Conservation (phyloP, 176 grass and related monocot species). For the Aegilops umbellulata region DNA sequence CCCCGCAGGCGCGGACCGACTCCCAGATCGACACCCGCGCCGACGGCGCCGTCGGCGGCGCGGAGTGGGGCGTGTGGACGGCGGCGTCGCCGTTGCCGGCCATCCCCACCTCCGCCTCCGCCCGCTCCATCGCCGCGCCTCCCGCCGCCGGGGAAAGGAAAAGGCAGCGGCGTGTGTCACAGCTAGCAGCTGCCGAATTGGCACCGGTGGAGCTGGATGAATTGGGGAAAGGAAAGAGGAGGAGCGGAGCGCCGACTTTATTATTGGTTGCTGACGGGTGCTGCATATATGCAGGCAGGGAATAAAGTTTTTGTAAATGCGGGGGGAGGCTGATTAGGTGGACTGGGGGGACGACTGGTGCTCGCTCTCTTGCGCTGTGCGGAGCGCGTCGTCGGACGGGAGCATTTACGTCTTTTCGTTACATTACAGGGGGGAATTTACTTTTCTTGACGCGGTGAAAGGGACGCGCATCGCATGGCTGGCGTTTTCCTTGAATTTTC, state of each 20-base stretch:
- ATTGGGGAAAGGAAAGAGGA: slow-evolving; percentile 16
- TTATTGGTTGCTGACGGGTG: neutral
- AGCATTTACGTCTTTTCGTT: neutral
- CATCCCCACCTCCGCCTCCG: slow-evolving; percentile 22
- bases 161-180: neutral
- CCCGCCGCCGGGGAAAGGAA: neutral
- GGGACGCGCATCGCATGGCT: neutral
- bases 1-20: slow-evolving; percentile 67
- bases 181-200: slow-evolving; percentile 23
- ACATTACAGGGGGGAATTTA: neutral
- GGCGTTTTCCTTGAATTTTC: neutral
- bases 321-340: neutral
- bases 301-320: neutral
- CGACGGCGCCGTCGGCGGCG: slow-evolving; percentile 28
- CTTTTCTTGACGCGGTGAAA: neutral
- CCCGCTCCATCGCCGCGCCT: slow-evolving; percentile 42
- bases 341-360: neutral
- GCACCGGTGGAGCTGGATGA: neutral
- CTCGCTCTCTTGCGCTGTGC: neutral
- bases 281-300: neutral
- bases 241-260: neutral
- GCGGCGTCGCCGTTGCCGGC: neutral
- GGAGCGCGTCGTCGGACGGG: neutral
- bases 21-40: slow-evolving; percentile 90
- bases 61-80: neutral